Conservation (phyloP, 441 rosid species). For the Pelargonium australe region DNA sequence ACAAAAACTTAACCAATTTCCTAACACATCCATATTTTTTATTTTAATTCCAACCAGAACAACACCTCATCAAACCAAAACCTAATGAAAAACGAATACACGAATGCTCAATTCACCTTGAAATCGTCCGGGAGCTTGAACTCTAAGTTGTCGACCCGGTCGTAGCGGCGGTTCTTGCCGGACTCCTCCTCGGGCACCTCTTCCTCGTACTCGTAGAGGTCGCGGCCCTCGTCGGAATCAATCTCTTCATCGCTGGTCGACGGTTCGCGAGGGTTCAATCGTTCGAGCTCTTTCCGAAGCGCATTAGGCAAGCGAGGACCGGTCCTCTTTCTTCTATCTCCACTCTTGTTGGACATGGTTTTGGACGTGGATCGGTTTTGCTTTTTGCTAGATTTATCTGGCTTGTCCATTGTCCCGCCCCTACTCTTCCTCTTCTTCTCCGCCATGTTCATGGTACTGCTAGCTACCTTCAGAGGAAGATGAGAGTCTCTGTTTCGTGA, state of each 20-base stretch:
- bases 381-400: slow-evolving; percentile 20
- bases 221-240: slow-evolving; percentile 39
- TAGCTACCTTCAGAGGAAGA: too few species aligned
- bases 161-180: slow-evolving; percentile 70
- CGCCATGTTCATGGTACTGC: slow-evolving; percentile 11
- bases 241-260: slow-evolving; percentile 19
- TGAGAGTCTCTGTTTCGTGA: too few species aligned
- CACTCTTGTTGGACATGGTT: slow-evolving; percentile 21
- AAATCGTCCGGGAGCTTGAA: slow-evolving; percentile 63
- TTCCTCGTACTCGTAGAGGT: slow-evolving; percentile 81
- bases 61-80: not conserved
- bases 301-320: slow-evolving; percentile 64
- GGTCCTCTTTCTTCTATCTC: slow-evolving; percentile 11
- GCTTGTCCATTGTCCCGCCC: slow-evolving; percentile 17
- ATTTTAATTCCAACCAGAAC: too few species aligned
- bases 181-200: slow-evolving; percentile 70
- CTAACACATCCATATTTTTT: too few species aligned
- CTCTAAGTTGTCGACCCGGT: slow-evolving; percentile 60
- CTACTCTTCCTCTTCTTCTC: slow-evolving; percentile 34
- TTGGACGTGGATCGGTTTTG: slow-evolving; percentile 7
- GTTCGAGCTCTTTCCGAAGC: slow-evolving; percentile 15
- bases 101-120: slow-evolving; percentile 34
- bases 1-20: too few species aligned
- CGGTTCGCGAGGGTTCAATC: slow-evolving; percentile 6
- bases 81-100: not conserved